These are phyloP conservation scores for Trapa bicornis DNA, from an alignment of 345 rosid genomes.

Conservation along the genomic window DNA sequence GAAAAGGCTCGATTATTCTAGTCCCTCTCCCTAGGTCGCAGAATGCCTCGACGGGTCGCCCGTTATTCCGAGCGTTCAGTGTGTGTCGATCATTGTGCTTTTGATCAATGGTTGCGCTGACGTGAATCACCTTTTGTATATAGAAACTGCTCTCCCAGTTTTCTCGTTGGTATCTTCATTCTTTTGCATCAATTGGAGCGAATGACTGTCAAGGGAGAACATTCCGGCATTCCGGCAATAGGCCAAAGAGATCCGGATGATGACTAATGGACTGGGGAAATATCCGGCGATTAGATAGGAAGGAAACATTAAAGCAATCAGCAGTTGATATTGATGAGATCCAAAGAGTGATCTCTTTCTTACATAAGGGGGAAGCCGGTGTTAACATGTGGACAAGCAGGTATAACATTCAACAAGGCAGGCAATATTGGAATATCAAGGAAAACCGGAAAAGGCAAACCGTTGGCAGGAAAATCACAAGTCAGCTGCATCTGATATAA, in stretches of 20 bases:
- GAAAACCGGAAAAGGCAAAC: not conserved
- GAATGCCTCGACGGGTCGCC: not conserved
- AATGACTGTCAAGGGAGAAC: no score
- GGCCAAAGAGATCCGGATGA: no score
- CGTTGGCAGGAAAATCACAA: not conserved
- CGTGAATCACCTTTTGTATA: no score
- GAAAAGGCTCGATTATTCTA: not conserved
- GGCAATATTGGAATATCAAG: not conserved
- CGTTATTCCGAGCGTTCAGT: not conserved
- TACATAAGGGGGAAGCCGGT: not conserved
- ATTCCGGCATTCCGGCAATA: no score
- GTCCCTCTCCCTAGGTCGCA: not conserved
- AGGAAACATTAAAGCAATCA: not conserved
- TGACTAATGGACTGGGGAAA: no score
- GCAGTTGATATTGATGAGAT: not conserved
- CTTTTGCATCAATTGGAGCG: no score
- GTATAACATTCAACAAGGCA: not conserved
- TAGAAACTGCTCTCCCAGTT: no score
- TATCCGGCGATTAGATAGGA: no score
- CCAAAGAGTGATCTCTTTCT: not conserved
- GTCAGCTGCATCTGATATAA: not conserved
- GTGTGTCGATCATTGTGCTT: not conserved
- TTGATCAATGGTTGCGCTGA: no score
- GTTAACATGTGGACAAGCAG: not conserved
- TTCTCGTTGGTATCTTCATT: no score